A percentile compares a stretch with the other conserved stretches of the same genome.
These are phyloP conservation scores for Parastagonospora avenae DNA, from an alignment of 2,329 filamentous ascomycete genomes.

Conservation along the genomic window DNA sequence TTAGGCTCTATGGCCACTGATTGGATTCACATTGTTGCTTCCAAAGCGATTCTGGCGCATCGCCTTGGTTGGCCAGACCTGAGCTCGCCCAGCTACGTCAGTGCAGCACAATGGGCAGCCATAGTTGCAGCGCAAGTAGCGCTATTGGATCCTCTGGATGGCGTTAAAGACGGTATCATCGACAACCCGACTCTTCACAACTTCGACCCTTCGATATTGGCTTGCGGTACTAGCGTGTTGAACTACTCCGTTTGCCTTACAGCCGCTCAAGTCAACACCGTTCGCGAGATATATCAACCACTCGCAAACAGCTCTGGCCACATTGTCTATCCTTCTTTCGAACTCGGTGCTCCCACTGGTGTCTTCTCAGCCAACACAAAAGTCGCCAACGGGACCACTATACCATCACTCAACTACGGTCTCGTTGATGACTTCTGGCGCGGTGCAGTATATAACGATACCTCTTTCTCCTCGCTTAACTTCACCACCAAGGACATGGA, in stretches of 20 bases:
- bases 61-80: slow-evolving; percentile 44
- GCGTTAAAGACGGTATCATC: slow-evolving; percentile 37
- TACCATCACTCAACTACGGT: slow-evolving; percentile 47
- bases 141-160: slow-evolving; percentile 45
- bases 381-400: slow-evolving; percentile 47
- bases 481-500: slow-evolving; percentile 24
- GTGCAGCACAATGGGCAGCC: slow-evolving; percentile 19
- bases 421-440: slow-evolving; percentile 36
- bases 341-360: slow-evolving; percentile 52
- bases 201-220: slow-evolving; percentile 18
- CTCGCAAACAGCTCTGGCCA: slow-evolving; percentile 48
- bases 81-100: slow-evolving; percentile 8
- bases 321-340: slow-evolving; percentile 54
- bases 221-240: slow-evolving; percentile 20
- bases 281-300: slow-evolving; percentile 48
- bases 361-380: slow-evolving; percentile 31
- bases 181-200: slow-evolving; percentile 18
- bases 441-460: slow-evolving; percentile 49
- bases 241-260: slow-evolving; percentile 15
- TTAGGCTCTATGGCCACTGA: slow-evolving; percentile 42
- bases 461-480: slow-evolving; percentile 42
- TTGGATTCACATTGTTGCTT: slow-evolving; percentile 19
- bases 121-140: slow-evolving; percentile 49
- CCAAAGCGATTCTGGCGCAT: slow-evolving; percentile 45
- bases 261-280: slow-evolving; percentile 29